Evolutionary conservation across 1,139 yeast genomes (phyloP).

Genomic region (Yamadazyma atlantica): DNA sequence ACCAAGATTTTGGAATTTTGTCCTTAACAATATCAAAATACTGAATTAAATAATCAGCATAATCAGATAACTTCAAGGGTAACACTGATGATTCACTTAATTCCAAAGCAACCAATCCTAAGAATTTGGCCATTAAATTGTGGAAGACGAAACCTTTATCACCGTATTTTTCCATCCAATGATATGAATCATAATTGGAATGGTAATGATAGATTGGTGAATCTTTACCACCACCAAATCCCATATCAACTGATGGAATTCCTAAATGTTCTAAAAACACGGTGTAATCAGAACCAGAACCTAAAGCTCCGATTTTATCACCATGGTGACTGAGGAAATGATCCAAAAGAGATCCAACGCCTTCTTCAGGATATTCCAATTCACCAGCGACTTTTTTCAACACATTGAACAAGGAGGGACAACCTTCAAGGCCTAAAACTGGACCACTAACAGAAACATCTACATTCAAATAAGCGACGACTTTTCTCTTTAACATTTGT

Average conservation of each 20-base stretch:
- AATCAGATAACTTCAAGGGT: conserved; percentile 35
- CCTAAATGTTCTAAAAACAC: conserved; percentile 50
- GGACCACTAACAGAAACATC: conserved; percentile 42
- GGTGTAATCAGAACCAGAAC: conserved; percentile 49
- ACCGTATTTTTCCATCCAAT: conserved; percentile 55
- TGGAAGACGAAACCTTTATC: conserved; percentile 59
- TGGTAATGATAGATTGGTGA: conserved; percentile 52
- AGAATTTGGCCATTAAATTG: conserved; percentile 55
- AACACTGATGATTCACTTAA: conserved; percentile 57
- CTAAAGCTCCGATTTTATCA: conserved; percentile 34
- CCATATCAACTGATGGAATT: conserved; percentile 42
- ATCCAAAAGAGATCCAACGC: conserved; percentile 50
- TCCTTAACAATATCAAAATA: conserved; percentile 31
- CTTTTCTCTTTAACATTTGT: conserved; percentile 32
- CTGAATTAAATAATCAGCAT: conserved; percentile 30
- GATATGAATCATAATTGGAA: conserved; percentile 57
- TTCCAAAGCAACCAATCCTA: conserved; percentile 54
- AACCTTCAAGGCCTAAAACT: conserved; percentile 31
- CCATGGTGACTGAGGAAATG: conserved; percentile 47
- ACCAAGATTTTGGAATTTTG: conserved; percentile 36
- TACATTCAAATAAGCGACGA: conserved; percentile 45
- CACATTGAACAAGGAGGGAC: conserved; percentile 39
- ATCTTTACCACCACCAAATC: conserved; percentile 27
- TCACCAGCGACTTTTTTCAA: conserved; percentile 33
- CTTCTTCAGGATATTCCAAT: conserved; percentile 48